Evolutionary conservation across 129 eudicot genomes (phyloP).

Genomic region (Sambucus nigra): DNA sequence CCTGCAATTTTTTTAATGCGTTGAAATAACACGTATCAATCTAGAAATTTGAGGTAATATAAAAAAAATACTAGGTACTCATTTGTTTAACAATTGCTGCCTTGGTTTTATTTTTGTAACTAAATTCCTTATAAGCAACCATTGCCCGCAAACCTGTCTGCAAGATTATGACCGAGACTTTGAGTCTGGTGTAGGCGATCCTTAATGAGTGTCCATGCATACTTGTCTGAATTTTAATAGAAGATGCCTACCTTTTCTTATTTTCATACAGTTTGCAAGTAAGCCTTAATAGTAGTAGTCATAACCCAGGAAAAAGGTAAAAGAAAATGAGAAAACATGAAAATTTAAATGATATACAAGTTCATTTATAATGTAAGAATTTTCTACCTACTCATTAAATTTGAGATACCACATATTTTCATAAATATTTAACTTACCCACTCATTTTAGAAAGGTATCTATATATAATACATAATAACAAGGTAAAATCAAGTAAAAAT

Average conservation of each 20-base stretch:
- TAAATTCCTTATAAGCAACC: constrained; percentile 59
- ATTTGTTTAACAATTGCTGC: constrained; percentile 73
- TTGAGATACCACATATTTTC: too few relatives aligned
- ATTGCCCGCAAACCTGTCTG: constrained; percentile 69
- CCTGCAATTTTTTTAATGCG: constrained; percentile 36
- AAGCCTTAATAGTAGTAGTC: constrained; percentile 37
- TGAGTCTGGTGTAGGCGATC: constrained; percentile 37
- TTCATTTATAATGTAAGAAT: too few relatives aligned
- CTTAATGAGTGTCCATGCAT: constrained; percentile 42
- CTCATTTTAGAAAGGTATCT: too few relatives aligned
- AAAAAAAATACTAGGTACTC: constrained; percentile 11
- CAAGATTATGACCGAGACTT: constrained; percentile 41
- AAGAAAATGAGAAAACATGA: constrained; percentile 2
- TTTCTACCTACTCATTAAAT: too few relatives aligned
- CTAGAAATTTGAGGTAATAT: constrained; percentile 10
- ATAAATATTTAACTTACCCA: too few relatives aligned
- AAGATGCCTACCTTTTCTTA: constrained; percentile 46
- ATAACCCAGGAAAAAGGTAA: constrained; percentile 9
- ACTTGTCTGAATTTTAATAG: constrained; percentile 50
- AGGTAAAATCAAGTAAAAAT: too few relatives aligned
- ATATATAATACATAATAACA: too few relatives aligned
- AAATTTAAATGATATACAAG: not conserved
- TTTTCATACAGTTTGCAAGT: constrained; percentile 44
- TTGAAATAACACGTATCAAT: constrained; percentile 5
- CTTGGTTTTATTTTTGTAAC: constrained; percentile 47